phyloP scores from a whole-genome alignment of 2,329 filamentous ascomycete species.

The Fusarium robinianum region DNA sequence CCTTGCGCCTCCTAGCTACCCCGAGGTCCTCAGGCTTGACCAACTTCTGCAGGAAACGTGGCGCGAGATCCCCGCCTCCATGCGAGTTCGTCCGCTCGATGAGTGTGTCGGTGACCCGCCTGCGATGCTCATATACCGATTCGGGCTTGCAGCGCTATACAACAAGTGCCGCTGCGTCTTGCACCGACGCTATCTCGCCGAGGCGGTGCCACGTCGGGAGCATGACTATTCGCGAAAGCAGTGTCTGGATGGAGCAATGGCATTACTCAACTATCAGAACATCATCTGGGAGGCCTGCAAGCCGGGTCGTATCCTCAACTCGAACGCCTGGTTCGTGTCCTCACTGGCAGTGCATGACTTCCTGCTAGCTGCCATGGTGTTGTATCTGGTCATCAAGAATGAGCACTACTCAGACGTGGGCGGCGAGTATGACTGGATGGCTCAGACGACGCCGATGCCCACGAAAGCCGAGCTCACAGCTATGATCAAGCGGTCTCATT shows the following conservation, averaged over 20 bases:
- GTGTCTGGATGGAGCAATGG: constrained; percentile 55
- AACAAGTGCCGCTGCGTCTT: constrained; percentile 61
- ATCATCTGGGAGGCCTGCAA: constrained; percentile 53
- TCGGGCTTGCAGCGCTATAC: constrained; percentile 56
- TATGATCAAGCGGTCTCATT: constrained; percentile 48
- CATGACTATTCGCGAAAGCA: constrained; percentile 57
- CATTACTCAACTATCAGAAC: constrained; percentile 53
- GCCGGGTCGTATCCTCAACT: constrained; percentile 57
- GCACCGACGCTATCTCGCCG: constrained; percentile 57
- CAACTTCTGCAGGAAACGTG: constrained; percentile 50
- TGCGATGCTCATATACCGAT: constrained; percentile 55
- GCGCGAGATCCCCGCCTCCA: constrained; percentile 51
- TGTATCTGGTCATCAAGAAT: constrained; percentile 58
- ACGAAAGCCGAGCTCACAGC: constrained; percentile 47
- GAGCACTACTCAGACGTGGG: constrained; percentile 46
- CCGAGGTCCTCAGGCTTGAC: constrained; percentile 56
- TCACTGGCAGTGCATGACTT: constrained; percentile 65
- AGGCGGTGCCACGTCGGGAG: constrained; percentile 46
- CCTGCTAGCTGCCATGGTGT: constrained; percentile 62
- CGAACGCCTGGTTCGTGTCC: constrained; percentile 61
- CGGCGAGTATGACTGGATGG: constrained; percentile 43
- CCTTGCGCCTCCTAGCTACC: constrained; percentile 52
- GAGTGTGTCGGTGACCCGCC: constrained; percentile 55
- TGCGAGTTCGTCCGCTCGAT: constrained; percentile 54
- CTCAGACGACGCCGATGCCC: constrained; percentile 38